Evolutionary conservation across 192 early-diverging fungal genomes (phyloP), one percentile per base, ranked within the genome.

Genomic region (Powellomyces hirtus): DNA sequence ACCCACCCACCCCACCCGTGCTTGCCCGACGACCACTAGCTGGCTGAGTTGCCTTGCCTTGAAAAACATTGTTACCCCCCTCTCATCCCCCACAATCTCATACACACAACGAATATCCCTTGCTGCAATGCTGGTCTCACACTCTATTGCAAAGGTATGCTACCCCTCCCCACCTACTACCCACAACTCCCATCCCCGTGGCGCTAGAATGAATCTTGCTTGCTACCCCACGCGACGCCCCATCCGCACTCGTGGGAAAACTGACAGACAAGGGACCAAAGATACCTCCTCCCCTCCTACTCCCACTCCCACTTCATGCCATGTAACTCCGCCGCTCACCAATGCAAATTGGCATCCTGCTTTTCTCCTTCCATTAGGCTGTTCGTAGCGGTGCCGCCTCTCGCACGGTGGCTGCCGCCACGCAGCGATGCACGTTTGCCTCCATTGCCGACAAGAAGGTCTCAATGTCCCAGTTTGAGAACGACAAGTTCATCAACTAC

Each of bases 401-500:
- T 8, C 51, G 51, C 51, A 20, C 34, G 14, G 16, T 53, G 34
- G 22, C 52, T 16, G 50, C 50, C 34, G 35, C 58, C 31, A 40
- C 65, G 18, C 34, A 27, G 31, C 53, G 53, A 4, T 56, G 71
- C 29, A 18, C 52, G 11, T 68, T 64, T 56, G 79, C 79, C 60
- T 62, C 64, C 70, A 75, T 80, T 66, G 75, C 75, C 46, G 74
- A 70, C 75, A 61, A 72, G 51, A 94, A 95, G 79, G 94, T 98
- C 72, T 72, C 87, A 58, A 91, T 98, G 86, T 98, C 96, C 62
- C 86, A 82, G 71, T 85, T 95, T 62, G 96, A 98, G 81, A 76
- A 82, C 63, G 89, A 93, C 88, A 90, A 93, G 84, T 90, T 86
- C 85, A 94, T 98, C 86, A 97, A 98, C 91, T 98, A 98, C 84